Evolutionary conservation across 2,329 filamentous ascomycete species (phyloP).

Genomic region (Leptodontidium sp.): DNA sequence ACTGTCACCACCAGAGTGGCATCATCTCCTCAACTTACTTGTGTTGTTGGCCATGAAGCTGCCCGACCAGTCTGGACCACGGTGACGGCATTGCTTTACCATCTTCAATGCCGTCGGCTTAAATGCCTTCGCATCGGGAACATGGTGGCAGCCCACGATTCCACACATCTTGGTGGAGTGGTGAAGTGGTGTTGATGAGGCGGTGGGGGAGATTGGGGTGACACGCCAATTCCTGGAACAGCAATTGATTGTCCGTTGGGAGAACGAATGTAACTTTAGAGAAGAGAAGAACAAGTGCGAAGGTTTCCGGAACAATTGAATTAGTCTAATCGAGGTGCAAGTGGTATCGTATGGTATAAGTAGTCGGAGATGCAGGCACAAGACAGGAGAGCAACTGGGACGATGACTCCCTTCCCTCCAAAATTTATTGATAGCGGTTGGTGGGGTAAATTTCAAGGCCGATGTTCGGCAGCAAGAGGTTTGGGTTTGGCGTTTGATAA

Average conservation of each 20-base stretch:
- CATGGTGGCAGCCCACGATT: slow-evolving; percentile 86
- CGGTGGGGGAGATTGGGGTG: slow-evolving; percentile 11
- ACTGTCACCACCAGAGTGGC: not conserved
- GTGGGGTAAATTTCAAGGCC: slow-evolving; percentile 21
- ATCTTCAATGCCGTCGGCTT: slow-evolving; percentile 94
- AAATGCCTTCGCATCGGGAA: slow-evolving; percentile 95
- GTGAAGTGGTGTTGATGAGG: slow-evolving; percentile 14
- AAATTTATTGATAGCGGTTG: slow-evolving; percentile 19
- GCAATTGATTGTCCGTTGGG: slow-evolving; percentile 7
- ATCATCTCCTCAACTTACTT: slow-evolving; percentile 63
- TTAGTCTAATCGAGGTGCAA: not conserved
- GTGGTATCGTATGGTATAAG: slow-evolving; percentile 1
- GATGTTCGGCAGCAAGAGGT: slow-evolving; percentile 10
- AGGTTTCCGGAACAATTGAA: slow-evolving; percentile 14
- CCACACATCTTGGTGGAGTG: slow-evolving; percentile 37
- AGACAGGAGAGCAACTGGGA: not conserved
- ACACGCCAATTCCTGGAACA: not conserved
- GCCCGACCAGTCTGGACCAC: slow-evolving; percentile 98
- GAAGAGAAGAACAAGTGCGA: slow-evolving; percentile 1
- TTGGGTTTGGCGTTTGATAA: slow-evolving; percentile 5
- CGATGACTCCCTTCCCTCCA: slow-evolving; percentile 17
- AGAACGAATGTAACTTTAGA: not conserved
- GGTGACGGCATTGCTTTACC: slow-evolving; percentile 96
- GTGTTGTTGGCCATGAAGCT: slow-evolving; percentile 91
- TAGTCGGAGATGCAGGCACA: not conserved